Conservation (phyloP, 1,284 basidiomycete species). For the Hymenochaete sp. region DNA sequence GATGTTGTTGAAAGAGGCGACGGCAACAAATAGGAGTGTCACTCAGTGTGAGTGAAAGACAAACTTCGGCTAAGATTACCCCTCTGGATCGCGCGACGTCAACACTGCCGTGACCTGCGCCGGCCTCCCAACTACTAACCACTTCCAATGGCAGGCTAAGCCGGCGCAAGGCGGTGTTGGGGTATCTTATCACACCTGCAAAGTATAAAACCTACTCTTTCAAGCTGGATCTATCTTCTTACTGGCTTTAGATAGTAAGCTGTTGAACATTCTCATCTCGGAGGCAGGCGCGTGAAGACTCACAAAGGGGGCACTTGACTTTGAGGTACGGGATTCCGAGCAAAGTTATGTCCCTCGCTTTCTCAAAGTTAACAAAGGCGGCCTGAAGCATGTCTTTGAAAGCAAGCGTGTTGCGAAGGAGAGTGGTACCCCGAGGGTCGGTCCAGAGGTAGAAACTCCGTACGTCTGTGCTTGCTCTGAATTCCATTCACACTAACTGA, state of each 20-base stretch:
- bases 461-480: constrained; percentile 31
- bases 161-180: no score
- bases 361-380: constrained; percentile 52
- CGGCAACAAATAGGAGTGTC: no score
- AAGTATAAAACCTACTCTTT: constrained; percentile 38
- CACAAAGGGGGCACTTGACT: constrained; percentile 89
- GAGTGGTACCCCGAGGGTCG: constrained; percentile 92
- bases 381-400: constrained; percentile 81
- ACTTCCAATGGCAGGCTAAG: no score
- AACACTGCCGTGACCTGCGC: no score
- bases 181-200: constrained; percentile 74
- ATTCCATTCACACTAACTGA: background rate
- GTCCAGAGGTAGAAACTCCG: constrained; percentile 98
- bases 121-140: no score
- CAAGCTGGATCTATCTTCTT: constrained; percentile 17
- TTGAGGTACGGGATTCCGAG: constrained; percentile 47
- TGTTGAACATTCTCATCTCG: background rate
- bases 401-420: constrained; percentile 87
- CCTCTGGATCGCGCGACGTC: no score
- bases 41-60: no score
- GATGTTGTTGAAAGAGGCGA: no score
- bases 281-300: background rate
- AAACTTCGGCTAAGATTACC: no score
- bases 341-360: background rate
- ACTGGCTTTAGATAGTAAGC: constrained; percentile 35